Base-by-base conservation (phyloP, 331 rosid genomes). In the Ulmus americana region DNA sequence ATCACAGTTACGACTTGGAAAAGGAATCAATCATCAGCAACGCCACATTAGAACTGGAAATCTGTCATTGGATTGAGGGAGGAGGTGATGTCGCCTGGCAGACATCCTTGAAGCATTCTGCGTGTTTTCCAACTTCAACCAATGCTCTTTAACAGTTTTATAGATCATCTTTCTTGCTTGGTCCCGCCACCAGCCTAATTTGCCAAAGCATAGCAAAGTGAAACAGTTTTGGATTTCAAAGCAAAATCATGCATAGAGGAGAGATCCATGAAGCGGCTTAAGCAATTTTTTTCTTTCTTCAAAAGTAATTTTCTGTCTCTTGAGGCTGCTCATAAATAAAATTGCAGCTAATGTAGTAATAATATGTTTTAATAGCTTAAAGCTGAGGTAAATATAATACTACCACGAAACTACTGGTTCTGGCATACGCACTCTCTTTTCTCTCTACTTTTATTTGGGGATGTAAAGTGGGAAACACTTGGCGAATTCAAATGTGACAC, bases 21-120 rank as follows among this genome's bases (percentile, higher is more conserved):
- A 73, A 79, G 79, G 77, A 62, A 92, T 92, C 61, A 65, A 70
- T 58, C 80, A 76, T 79, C 98, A 92, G 85, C 98, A 84, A 73
- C 95, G 91, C 13, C 35, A 65, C 75, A 92, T 92, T 71, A 86
- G 98, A 73, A 40, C 66, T 1, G 86, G 86, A 60, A 66, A 85
- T 78, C 78, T 89, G 14, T 89, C 91, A 54, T 59, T 87, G 78
- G 90, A 85, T 46, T 87, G 67, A 83, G 71, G 68, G 11, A 46
- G 42, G 56, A 59, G 48, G 35, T 35, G 18, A 79, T 71, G 76
- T 74, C 50, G 62, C 77, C 59, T 38, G 22, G 66, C 70, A 63
- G 59, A 59, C 79, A 70, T 56, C 77, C 77, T 68, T 59, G 52
- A 46, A 64, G 79, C 71, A 69, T 77, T 77, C 40, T 59, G 71